Conservation (phyloP, 2,329 filamentous ascomycete species). For the Hymenoscyphus fructigenus region DNA sequence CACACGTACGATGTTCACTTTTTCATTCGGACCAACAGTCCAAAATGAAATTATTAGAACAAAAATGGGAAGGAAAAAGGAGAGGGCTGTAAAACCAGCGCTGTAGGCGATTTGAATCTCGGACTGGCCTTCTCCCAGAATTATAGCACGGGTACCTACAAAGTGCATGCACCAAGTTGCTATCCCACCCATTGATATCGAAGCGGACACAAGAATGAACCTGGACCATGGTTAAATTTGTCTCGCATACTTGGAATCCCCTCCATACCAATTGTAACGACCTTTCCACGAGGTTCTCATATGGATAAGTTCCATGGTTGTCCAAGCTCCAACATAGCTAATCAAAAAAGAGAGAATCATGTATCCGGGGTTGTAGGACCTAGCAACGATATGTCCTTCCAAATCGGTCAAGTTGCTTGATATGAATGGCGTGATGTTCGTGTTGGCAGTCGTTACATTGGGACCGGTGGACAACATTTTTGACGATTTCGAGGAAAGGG, state of each 20-base stretch:
- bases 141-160: conserved; percentile 77
- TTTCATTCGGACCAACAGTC: conserved; percentile 60
- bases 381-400: conserved; percentile 33
- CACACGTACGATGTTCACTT: conserved; percentile 58
- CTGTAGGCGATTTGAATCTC: conserved; percentile 74
- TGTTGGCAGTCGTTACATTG: not conserved
- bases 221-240: conserved; percentile 39
- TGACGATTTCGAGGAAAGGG: not conserved
- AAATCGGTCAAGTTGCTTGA: conserved; percentile 1
- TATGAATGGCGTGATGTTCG: not conserved
- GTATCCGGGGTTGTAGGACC: conserved; percentile 57
- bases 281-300: conserved; percentile 69
- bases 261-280: conserved; percentile 64
- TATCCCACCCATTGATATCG: conserved; percentile 71
- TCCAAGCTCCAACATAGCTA: conserved; percentile 73
- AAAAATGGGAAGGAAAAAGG: conserved; percentile 76
- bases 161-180: conserved; percentile 80
- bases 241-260: not conserved
- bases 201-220: conserved; percentile 61
- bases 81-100: conserved; percentile 68
- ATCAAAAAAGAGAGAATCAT: conserved; percentile 67
- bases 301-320: conserved; percentile 80
- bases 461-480: not conserved
- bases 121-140: conserved; percentile 61
- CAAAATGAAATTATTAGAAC: conserved; percentile 74